Evolutionary conservation across 2,329 filamentous ascomycete genomes (phyloP).

Genomic region (Clarireedia sp.): DNA sequence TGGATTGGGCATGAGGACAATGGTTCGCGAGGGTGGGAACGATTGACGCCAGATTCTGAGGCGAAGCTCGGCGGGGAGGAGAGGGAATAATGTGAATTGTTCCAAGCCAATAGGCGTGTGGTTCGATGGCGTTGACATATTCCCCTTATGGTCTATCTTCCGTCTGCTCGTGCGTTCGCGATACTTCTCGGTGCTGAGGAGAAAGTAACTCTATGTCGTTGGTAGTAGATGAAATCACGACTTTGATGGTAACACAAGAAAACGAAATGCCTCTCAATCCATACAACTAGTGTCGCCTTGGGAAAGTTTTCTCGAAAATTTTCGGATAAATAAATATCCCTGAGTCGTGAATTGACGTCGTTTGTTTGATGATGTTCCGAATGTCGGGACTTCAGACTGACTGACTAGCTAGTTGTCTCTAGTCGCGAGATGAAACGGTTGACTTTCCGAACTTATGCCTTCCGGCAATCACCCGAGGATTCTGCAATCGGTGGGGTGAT

Average conservation of each 20-base stretch:
- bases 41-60: constrained; percentile 4
- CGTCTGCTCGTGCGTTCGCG: too few species aligned
- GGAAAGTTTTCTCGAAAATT: neutral
- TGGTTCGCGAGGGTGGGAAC: neutral
- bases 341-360: neutral
- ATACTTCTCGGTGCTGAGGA: neutral
- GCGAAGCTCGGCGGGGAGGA: neutral
- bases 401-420: neutral
- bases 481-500: too few species aligned
- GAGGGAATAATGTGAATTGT: neutral
- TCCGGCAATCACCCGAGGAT: too few species aligned
- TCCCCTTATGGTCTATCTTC: neutral
- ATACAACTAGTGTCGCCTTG: neutral
- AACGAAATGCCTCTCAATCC: neutral
- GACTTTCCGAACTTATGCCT: too few species aligned
- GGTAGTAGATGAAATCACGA: neutral
- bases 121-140: neutral
- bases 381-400: neutral
- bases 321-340: neutral
- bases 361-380: too few species aligned
- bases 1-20: neutral
- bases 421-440: too few species aligned
- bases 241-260: neutral
- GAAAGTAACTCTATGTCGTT: neutral
- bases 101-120: neutral